These are phyloP conservation scores for Corymbia calophylla DNA, from an alignment of 441 rosid species.

Conservation along the genomic window DNA sequence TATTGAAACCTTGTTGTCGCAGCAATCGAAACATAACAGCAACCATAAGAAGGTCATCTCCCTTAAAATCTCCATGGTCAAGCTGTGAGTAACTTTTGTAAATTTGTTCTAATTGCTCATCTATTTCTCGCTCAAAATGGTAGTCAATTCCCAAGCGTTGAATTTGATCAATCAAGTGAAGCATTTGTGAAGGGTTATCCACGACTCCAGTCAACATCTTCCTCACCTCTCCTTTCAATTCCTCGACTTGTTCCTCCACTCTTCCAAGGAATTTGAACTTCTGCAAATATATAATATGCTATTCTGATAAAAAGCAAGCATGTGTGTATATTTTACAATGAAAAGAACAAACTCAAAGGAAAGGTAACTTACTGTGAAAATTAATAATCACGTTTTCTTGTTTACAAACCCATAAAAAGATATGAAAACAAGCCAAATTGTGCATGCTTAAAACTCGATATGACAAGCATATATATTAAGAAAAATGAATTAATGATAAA, in stretches of 20 bases:
- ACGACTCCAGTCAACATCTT: not conserved
- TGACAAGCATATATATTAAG: not conserved
- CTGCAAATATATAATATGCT: not conserved
- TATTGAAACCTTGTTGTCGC: not conserved
- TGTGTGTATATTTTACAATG: not conserved
- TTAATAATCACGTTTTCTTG: not conserved
- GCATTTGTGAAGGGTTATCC: not conserved
- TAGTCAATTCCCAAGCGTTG: not conserved
- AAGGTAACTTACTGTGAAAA: not conserved
- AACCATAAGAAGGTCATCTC: not conserved
- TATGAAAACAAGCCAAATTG: not conserved
- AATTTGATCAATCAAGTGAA: not conserved
- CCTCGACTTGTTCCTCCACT: not conserved
- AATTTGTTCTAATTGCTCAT: too few species aligned
- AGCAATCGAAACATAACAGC: not conserved
- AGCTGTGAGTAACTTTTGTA: too few species aligned
- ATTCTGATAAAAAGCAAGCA: not conserved
- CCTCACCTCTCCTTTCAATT: not conserved
- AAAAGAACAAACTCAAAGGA: not conserved
- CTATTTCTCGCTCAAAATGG: not conserved
- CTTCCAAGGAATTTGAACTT: not conserved
- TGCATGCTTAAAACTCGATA: not conserved
- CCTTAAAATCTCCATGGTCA: not conserved
- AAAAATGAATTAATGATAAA: not conserved
- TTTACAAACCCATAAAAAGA: not conserved